A percentile compares a stretch with the other conserved stretches of the same genome.
Conservation (phyloP, 192 early-diverging fungal genomes). For the Entomortierella parvispora region DNA sequence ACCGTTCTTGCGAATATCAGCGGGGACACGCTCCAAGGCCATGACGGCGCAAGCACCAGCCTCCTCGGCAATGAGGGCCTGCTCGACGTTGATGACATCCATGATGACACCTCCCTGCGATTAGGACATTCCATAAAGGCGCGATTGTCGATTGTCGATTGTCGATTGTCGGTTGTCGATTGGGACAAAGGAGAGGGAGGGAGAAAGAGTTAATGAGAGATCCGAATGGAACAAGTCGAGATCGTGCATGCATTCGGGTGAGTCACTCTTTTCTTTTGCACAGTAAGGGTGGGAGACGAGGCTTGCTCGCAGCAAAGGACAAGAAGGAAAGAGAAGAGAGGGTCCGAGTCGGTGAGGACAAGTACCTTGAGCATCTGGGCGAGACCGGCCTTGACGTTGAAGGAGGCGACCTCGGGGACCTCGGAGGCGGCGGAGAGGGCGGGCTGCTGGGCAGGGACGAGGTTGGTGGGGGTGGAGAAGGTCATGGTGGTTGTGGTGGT, state of each 20-base stretch:
- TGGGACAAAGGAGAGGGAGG: too few relatives aligned
- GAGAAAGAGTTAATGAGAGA: too few relatives aligned
- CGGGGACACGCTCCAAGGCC: slow-evolving; percentile 97
- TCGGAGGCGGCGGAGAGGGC: slow-evolving; percentile 38
- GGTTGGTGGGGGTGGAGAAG: slow-evolving; percentile 60
- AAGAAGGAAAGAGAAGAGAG: too few relatives aligned
- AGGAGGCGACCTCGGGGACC: slow-evolving; percentile 58
- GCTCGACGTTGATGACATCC: slow-evolving; percentile 98
- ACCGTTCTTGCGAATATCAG: slow-evolving; percentile 97
- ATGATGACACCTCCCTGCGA: slow-evolving; percentile 99
- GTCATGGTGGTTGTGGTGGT: slow-evolving; percentile 18
- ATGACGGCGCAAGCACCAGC: slow-evolving; percentile 98
- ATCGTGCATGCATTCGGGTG: too few relatives aligned
- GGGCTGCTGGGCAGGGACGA: slow-evolving; percentile 47
- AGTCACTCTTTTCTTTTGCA: too few relatives aligned
- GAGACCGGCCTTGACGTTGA: slow-evolving; percentile 94
- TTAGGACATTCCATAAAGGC: too few relatives aligned
- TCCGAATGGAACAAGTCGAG: too few relatives aligned
- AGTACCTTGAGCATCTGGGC: slow-evolving; percentile 97
- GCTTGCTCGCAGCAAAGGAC: too few relatives aligned
- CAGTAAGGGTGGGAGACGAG: too few relatives aligned
- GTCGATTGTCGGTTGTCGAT: too few relatives aligned
- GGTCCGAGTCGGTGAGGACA: too few relatives aligned
- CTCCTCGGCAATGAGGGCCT: slow-evolving; percentile 96
- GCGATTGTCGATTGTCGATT: too few relatives aligned